Evolutionary conservation across 768 basidiomycete species (phyloP), one percentile per base, ranked within the genome.

Genomic region (Mycena floridula): DNA sequence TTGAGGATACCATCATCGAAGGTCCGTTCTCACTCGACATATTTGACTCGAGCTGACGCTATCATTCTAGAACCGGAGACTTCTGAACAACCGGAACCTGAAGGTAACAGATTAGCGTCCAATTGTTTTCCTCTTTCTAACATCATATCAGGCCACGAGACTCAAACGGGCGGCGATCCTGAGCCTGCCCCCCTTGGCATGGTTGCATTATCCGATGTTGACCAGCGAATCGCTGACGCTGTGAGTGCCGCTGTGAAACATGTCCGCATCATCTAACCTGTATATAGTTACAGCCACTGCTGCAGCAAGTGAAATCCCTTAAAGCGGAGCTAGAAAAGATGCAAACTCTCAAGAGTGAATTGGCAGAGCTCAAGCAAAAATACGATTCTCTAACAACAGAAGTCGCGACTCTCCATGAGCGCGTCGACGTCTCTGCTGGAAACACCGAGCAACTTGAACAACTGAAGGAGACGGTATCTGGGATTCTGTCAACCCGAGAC

Each of bases 1-100:
- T 58, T 2, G 77, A 85, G 59, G 70, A 70, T 16, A 75, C 77
- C 4, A 86, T 87, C 21, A 59, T 58, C 41, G 77, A 76, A 61
- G 73, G n/a, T n/a, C n/a, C n/a, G n/a, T n/a, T n/a, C n/a, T n/a
- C n/a, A n/a, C n/a, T n/a, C n/a, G n/a, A n/a, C n/a, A n/a, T n/a
- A n/a, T n/a, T n/a, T n/a, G n/a, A n/a, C n/a, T n/a, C n/a, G n/a
- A n/a, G n/a, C n/a, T n/a, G n/a, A n/a, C n/a, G n/a, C n/a, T n/a
- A n/a, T n/a, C n/a, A n/a, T n/a, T n/a, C n/a, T n/a, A n/a, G n/a
- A n/a, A n/a, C n/a, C n/a, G n/a, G n/a, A n/a, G n/a, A n/a, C n/a
- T n/a, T n/a, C n/a, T n/a, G n/a, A n/a, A n/a, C n/a, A n/a, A n/a
- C n/a, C n/a, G n/a, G n/a, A n/a, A n/a, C n/a, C n/a, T n/a, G n/a